Evolutionary conservation across 441 rosid genomes (phyloP), one percentile per base, ranked within the genome.

Genomic region (Raphanus hybrid): DNA sequence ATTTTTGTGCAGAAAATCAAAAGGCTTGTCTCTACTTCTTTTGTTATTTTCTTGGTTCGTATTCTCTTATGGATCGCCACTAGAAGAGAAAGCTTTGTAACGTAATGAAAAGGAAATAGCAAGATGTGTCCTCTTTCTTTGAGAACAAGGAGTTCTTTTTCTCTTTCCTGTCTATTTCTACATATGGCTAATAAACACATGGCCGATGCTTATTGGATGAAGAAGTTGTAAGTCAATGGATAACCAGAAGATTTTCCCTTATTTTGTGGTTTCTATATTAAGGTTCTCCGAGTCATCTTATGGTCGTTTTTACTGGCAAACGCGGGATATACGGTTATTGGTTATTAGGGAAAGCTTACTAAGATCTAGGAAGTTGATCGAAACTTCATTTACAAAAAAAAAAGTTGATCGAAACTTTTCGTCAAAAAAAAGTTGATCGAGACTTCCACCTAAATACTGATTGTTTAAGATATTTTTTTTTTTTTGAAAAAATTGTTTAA

Each of bases 161-260:
- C 37, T 74, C 41, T 68, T 67, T 52, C 72, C 59, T 32, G 75
- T 69, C 71, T 69, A 54, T 62, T 73, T 78, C 67, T 70, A 79
- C 82, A 75, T 58, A 64, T 45, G 59, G 27, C 1, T 37, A 35
- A 6, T 15, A 18, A 37, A 32, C 64, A 70, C 72, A 35, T 65
- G 79, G 82, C 39, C 0, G 14, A 26, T 64, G 4, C 1, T 60
- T 0, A 75, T 65, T 75, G 76, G 79, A 48, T 14, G 12, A n/a
- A 65, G 8, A 59, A 60, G 82, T 65, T 70, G 27, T 11, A 65
- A 80, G 79, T 80, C 79, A 80, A 80, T 45, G 79, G 76, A 75
- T 45, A 70, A 39, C 79, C 76, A 74, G 75, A 79, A 79, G 63
- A 74, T 79, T 35, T 50, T 16, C 52, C 52, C 59, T 15, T 35